Percentiles rank a stretch among this genome's conserved stretches.
Evolutionary conservation across 1,139 yeast genomes (phyloP).

Genomic region (Meyerozyma elateridarum): DNA sequence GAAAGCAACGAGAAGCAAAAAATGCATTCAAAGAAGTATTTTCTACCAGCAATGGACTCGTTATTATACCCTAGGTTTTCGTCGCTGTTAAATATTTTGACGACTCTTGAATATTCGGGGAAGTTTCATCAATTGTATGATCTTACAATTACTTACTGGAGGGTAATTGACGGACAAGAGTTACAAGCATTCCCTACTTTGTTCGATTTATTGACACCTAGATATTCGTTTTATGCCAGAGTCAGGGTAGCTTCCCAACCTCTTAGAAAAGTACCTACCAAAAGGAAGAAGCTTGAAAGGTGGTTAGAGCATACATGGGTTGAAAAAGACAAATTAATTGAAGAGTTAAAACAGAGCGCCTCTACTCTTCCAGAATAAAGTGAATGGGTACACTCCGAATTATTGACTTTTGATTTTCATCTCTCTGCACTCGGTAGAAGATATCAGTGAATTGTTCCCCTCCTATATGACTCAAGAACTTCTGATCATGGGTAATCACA

Average conservation of each 20-base stretch:
- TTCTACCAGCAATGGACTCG: slow-evolving; percentile 47
- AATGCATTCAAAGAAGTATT: slow-evolving; percentile 46
- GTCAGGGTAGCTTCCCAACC: slow-evolving; percentile 47
- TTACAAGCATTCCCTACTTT: slow-evolving; percentile 61
- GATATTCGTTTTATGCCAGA: slow-evolving; percentile 36
- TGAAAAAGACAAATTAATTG: slow-evolving; percentile 48
- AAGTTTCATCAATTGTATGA: slow-evolving; percentile 47
- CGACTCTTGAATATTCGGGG: slow-evolving; percentile 30
- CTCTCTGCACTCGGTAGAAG: slow-evolving; percentile 76
- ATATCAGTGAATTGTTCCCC: slow-evolving; percentile 87
- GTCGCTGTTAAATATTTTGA: slow-evolving; percentile 44
- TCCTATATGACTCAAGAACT: slow-evolving; percentile 77
- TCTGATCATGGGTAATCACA: slow-evolving; percentile 94
- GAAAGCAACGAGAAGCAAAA: slow-evolving; percentile 44
- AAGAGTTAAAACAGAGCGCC: not conserved
- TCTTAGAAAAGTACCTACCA: slow-evolving; percentile 47
- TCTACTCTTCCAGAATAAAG: slow-evolving; percentile 29
- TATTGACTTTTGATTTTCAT: slow-evolving; percentile 73
- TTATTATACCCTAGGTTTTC: slow-evolving; percentile 67
- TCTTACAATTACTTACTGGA: slow-evolving; percentile 46
- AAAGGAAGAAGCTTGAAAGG: slow-evolving; percentile 52
- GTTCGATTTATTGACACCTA: slow-evolving; percentile 48
- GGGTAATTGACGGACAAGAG: too few relatives aligned
- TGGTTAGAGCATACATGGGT: slow-evolving; percentile 72
- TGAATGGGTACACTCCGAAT: slow-evolving; percentile 48